phyloP scores from a whole-genome alignment of 2,329 filamentous ascomycete genomes.

The Alternaria atra region DNA sequence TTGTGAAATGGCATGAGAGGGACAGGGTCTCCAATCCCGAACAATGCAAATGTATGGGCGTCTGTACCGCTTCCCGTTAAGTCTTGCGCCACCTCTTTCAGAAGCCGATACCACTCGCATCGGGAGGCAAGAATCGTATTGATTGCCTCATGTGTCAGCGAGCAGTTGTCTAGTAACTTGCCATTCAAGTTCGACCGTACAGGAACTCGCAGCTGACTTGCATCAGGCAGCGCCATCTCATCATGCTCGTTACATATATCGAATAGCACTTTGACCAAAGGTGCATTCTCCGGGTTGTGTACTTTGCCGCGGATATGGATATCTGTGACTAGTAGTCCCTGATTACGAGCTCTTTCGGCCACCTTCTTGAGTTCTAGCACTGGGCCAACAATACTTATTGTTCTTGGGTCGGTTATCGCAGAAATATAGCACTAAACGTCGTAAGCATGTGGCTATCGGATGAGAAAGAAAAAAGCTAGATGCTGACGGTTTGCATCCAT shows the following conservation, averaged over 20 bases:
- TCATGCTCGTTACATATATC: slow-evolving; percentile 11
- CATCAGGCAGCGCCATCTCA: slow-evolving; percentile 20
- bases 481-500: neutral
- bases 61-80: slow-evolving; percentile 12
- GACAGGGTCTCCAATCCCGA: slow-evolving; percentile 34
- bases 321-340: slow-evolving; percentile 21
- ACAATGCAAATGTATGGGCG: slow-evolving; percentile 26
- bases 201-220: slow-evolving; percentile 17
- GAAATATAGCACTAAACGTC: slow-evolving; percentile 26
- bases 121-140: slow-evolving; percentile 29
- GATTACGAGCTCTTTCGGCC: slow-evolving; percentile 13
- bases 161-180: slow-evolving; percentile 2
- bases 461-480: neutral
- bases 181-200: slow-evolving; percentile 28
- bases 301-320: slow-evolving; percentile 33
- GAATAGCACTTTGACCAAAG: slow-evolving; percentile 26
- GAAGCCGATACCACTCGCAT: slow-evolving; percentile 32
- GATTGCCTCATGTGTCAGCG: slow-evolving; percentile 22
- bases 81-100: slow-evolving; percentile 26
- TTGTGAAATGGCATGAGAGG: slow-evolving; percentile 27
- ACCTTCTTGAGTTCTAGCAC: slow-evolving; percentile 20
- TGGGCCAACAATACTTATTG: slow-evolving; percentile 31
- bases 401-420: slow-evolving; percentile 34
- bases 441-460: slow-evolving; percentile 7
- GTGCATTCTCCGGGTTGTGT: slow-evolving; percentile 33